phyloP scores from a whole-genome alignment of 176 grass and related monocot species.

The Cenchrus purpureus region DNA sequence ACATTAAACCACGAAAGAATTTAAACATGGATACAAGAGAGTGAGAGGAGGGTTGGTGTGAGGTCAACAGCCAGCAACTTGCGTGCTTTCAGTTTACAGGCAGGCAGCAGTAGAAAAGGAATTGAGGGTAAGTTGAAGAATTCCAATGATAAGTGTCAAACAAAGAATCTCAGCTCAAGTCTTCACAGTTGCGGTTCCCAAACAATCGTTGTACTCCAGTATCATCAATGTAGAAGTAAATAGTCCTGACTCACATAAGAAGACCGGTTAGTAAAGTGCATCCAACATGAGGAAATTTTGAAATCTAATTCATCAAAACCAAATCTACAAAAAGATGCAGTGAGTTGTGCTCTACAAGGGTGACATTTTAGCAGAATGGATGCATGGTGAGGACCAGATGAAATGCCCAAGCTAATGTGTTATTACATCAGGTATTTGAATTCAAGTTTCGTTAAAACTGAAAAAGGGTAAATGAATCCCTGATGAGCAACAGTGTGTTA shows the following conservation, averaged over 20 bases:
- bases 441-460: background rate
- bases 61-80: slow-evolving; percentile 53
- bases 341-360: background rate
- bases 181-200: slow-evolving; percentile 63
- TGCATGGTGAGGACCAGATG: background rate
- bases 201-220: slow-evolving; percentile 43
- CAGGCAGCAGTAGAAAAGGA: slow-evolving; percentile 45
- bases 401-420: background rate
- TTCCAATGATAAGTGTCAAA: slow-evolving; percentile 54
- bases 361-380: background rate
- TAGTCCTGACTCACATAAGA: slow-evolving; percentile 36
- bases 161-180: slow-evolving; percentile 68
- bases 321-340: background rate
- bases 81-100: slow-evolving; percentile 54
- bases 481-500: background rate
- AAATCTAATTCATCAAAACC: background rate
- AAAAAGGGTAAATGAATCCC: background rate
- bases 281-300: background rate
- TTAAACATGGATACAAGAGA: slow-evolving; percentile 51
- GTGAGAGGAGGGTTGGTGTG: background rate
- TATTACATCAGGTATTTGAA: background rate
- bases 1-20: slow-evolving; percentile 41
- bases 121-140: slow-evolving; percentile 55
- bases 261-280: background rate
- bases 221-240: slow-evolving; percentile 53